These are phyloP conservation scores for Pholiota molesta DNA, from an alignment of 768 basidiomycete species.

Conservation along the genomic window DNA sequence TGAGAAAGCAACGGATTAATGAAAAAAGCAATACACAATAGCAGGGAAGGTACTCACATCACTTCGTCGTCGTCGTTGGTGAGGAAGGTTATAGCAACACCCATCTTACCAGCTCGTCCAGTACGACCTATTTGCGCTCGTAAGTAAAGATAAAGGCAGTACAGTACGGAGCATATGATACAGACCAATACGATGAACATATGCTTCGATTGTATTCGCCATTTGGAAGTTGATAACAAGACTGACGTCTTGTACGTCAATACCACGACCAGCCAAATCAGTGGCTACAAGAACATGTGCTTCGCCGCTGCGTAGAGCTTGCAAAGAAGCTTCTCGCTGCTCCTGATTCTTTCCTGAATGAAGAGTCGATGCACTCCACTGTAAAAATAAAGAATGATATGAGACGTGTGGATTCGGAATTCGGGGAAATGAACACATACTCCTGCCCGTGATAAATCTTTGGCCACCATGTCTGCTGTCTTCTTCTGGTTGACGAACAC, in stretches of 20 bases:
- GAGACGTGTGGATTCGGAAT: conserved; percentile 8
- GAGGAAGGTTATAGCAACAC: conserved; percentile 93
- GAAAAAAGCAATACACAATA: conserved; percentile 18
- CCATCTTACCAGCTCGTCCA: conserved; percentile 96
- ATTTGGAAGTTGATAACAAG: conserved; percentile 98
- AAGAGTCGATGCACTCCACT: conserved; percentile 91
- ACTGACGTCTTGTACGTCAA: conserved; percentile 96
- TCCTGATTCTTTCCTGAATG: conserved; percentile 99
- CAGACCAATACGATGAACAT: conserved; percentile 96
- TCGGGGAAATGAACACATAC: conserved; percentile 48
- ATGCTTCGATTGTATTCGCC: conserved; percentile 94
- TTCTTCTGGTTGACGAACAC: conserved; percentile 99
- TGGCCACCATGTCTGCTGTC: conserved; percentile 97
- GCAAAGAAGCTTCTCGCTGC: conserved; percentile 91
- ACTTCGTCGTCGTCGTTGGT: conserved; percentile 97
- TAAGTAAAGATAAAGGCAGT: conserved; percentile 8
- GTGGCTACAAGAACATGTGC: conserved; percentile 93
- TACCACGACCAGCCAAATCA: conserved; percentile 97
- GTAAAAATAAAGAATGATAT: conserved; percentile 10
- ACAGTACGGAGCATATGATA: conserved; percentile 26
- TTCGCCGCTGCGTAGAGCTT: conserved; percentile 83
- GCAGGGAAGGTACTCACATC: conserved; percentile 62
- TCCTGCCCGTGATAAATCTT: conserved; percentile 88
- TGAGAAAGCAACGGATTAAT: conserved; percentile 33
- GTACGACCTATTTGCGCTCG: conserved; percentile 65